phyloP scores from a whole-genome alignment of 1,284 basidiomycete genomes.

The Sporisorium graminicola region DNA sequence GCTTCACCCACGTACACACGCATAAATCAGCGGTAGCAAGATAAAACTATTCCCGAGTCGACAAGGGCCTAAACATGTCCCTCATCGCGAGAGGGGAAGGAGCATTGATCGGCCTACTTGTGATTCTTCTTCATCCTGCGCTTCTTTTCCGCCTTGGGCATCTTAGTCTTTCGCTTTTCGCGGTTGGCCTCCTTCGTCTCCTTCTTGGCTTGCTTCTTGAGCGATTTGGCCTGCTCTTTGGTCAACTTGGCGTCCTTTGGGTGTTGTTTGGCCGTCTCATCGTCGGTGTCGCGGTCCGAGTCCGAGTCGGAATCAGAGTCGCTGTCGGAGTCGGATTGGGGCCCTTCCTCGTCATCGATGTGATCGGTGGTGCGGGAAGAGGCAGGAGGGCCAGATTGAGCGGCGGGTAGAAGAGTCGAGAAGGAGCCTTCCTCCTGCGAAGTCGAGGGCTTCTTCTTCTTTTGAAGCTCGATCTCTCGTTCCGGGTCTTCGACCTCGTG shows the following conservation, averaged over 20 bases:
- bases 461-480: conserved; percentile 55
- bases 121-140: conserved; percentile 61
- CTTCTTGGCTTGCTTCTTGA: conserved; percentile 58
- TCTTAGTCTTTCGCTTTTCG: conserved; percentile 66
- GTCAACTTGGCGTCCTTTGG: conserved; percentile 40
- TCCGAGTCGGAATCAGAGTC: conserved; percentile 9
- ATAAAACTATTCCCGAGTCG: too few relatives aligned
- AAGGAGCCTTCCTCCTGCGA: background rate
- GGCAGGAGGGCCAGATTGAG: background rate
- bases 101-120: too few relatives aligned
- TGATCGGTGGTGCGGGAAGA: too few relatives aligned
- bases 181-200: conserved; percentile 59
- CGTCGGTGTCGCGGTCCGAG: conserved; percentile 12
- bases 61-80: too few relatives aligned
- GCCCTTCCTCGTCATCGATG: background rate
- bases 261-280: conserved; percentile 17
- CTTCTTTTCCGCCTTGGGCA: conserved; percentile 67
- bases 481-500: conserved; percentile 67
- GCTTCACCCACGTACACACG: too few relatives aligned
- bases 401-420: background rate
- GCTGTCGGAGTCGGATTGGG: background rate
- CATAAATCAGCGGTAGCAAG: too few relatives aligned
- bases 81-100: too few relatives aligned
- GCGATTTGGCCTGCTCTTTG: conserved; percentile 40
- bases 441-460: background rate